phyloP scores from a whole-genome alignment of 1,139 yeast species.

The Hyphopichia wangnamkhiaoensis region DNA sequence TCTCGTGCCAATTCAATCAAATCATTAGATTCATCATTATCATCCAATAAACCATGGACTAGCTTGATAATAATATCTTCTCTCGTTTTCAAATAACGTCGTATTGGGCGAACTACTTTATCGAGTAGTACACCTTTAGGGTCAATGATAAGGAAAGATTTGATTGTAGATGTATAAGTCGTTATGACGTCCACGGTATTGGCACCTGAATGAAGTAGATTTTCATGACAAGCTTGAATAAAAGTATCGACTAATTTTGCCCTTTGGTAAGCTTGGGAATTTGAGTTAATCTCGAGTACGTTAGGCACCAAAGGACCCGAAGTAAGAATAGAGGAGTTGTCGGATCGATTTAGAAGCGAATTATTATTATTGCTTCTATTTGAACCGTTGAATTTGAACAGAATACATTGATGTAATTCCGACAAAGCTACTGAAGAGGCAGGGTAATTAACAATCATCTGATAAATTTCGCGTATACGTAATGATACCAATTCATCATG shows the following conservation, averaged over 20 bases:
- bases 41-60: conserved; percentile 70
- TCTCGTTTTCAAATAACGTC: conserved; percentile 66
- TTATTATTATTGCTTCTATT: too few relatives aligned
- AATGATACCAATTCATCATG: conserved; percentile 48
- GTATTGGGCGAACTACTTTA: conserved; percentile 72
- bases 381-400: conserved; percentile 20
- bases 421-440: conserved; percentile 56
- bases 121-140: conserved; percentile 85
- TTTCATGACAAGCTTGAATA: conserved; percentile 46
- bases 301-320: not conserved
- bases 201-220: conserved; percentile 77
- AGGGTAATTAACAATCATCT: conserved; percentile 63
- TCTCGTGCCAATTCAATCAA: conserved; percentile 56
- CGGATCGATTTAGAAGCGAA: not conserved
- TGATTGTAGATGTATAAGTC: conserved; percentile 70
- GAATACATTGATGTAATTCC: conserved; percentile 60
- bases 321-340: not conserved
- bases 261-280: conserved; percentile 43
- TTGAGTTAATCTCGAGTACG: conserved; percentile 13
- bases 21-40: conserved; percentile 39
- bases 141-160: conserved; percentile 74
- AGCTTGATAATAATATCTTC: conserved; percentile 71
- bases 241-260: conserved; percentile 57
- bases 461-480: conserved; percentile 65
- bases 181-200: conserved; percentile 75